Evolutionary conservation across 805 yeast genomes (phyloP).

Genomic region (Cyberlindnera japonica): DNA sequence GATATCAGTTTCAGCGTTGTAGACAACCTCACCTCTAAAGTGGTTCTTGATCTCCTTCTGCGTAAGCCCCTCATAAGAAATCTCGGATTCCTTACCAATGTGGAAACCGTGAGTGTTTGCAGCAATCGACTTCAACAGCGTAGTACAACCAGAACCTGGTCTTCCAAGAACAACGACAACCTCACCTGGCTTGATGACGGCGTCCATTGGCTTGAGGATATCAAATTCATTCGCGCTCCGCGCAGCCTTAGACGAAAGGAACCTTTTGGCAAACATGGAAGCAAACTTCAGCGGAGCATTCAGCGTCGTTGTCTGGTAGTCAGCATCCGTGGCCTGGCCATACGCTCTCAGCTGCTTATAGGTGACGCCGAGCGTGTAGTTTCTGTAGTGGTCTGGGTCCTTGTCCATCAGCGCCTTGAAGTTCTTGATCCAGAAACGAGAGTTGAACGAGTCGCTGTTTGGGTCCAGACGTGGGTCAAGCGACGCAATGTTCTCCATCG

Average conservation of each 20-base stretch:
- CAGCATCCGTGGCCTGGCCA: constrained; percentile 58
- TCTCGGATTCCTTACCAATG: constrained; percentile 39
- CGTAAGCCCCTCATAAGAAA: constrained; percentile 49
- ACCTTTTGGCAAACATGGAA: constrained; percentile 13
- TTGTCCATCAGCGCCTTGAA: constrained; percentile 46
- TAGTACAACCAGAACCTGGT: constrained; percentile 74
- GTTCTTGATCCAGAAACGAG: constrained; percentile 63
- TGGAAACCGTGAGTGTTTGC: constrained; percentile 54
- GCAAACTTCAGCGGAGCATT: constrained; percentile 35
- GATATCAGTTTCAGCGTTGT: constrained; percentile 59
- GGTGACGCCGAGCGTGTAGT: constrained; percentile 52
- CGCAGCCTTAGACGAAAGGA: constrained; percentile 18
- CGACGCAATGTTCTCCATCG: constrained; percentile 29
- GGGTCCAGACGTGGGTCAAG: constrained; percentile 55
- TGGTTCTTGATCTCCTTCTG: constrained; percentile 41
- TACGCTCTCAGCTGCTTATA: constrained; percentile 58
- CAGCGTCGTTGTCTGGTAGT: constrained; percentile 59
- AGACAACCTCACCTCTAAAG: constrained; percentile 60
- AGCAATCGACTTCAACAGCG: constrained; percentile 54
- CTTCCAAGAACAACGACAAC: constrained; percentile 72
- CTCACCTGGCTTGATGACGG: constrained; percentile 57
- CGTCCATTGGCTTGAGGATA: constrained; percentile 53
- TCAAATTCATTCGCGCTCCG: constrained; percentile 34
- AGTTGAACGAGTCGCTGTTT: constrained; percentile 47
- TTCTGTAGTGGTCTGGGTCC: constrained; percentile 59